phyloP scores from a whole-genome alignment of 345 rosid genomes.

The Alliaria petiolata region DNA sequence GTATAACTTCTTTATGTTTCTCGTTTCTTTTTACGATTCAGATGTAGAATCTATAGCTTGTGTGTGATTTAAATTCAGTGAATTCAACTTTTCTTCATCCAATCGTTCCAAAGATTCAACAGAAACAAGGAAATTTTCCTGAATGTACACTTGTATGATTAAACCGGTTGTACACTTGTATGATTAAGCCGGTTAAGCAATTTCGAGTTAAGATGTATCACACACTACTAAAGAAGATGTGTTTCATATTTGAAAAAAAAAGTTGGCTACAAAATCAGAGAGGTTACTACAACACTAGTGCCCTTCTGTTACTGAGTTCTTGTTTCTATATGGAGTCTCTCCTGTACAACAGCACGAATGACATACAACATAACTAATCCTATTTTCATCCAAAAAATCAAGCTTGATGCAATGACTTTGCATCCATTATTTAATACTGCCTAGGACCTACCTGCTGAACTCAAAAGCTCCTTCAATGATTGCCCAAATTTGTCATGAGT shows the following conservation, averaged over 20 bases:
- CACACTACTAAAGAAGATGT: background rate
- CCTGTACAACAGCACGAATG: slow-evolving; percentile 18
- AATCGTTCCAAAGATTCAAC: no score
- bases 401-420: slow-evolving; percentile 2
- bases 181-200: background rate
- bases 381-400: background rate
- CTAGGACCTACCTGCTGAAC: slow-evolving; percentile 2
- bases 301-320: slow-evolving; percentile 15
- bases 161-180: background rate
- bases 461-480: no score
- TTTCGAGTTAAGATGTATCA: background rate
- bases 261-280: slow-evolving; percentile 17
- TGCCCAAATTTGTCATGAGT: no score
- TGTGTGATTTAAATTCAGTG: background rate
- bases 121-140: no score
- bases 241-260: background rate
- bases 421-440: slow-evolving; percentile 6
- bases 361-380: slow-evolving; percentile 20
- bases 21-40: background rate
- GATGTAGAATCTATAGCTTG: background rate
- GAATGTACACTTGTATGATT: background rate
- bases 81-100: no score
- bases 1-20: background rate
- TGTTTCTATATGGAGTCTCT: slow-evolving; percentile 20
- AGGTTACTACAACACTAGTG: slow-evolving; percentile 1